Conservation (phyloP, 805 yeast genomes). For the Kluyveromyces aestuarii region DNA sequence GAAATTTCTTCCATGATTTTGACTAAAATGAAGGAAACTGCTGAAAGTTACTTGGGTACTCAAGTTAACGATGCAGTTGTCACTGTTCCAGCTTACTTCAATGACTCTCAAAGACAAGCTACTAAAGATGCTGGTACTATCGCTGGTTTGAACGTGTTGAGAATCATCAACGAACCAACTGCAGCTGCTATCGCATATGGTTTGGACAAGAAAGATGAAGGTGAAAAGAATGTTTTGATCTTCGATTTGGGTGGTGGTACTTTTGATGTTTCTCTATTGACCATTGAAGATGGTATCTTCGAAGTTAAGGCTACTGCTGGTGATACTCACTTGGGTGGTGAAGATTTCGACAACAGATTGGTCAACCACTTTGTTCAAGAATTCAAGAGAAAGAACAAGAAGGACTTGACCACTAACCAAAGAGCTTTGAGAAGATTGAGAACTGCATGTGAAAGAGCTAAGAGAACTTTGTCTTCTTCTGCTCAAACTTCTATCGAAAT, state of each 20-base stretch:
- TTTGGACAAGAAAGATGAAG: conserved; percentile 52
- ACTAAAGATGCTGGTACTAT: conserved; percentile 94
- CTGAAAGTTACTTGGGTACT: conserved; percentile 82
- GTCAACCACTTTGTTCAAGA: conserved; percentile 89
- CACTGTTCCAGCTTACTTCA: conserved; percentile 93
- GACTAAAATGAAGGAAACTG: conserved; percentile 87
- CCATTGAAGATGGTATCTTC: conserved; percentile 93
- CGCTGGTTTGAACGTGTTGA: conserved; percentile 87
- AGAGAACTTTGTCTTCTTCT: conserved; percentile 95
- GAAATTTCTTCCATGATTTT: conserved; percentile 91
- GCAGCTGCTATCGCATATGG: conserved; percentile 99
- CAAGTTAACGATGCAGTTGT: conserved; percentile 86
- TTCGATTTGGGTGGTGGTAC: conserved; percentile 99
- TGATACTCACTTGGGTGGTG: conserved; percentile 94
- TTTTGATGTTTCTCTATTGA: conserved; percentile 89
- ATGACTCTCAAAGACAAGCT: conserved; percentile 95
- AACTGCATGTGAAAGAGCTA: conserved; percentile 98
- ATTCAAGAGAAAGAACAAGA: conserved; percentile 97
- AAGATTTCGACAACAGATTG: conserved; percentile 95
- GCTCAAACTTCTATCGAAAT: conserved; percentile 96
- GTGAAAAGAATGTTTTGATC: conserved; percentile 83
- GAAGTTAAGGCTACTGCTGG: conserved; percentile 89
- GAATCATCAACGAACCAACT: conserved; percentile 93
- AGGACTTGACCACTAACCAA: conserved; percentile 86
- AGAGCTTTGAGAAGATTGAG: conserved; percentile 97